A percentile compares a stretch with the other conserved stretches of the same genome.
These are phyloP conservation scores for Spizellomyces sp. DNA, from an alignment of 192 early-diverging fungal genomes.

Conservation along the genomic window DNA sequence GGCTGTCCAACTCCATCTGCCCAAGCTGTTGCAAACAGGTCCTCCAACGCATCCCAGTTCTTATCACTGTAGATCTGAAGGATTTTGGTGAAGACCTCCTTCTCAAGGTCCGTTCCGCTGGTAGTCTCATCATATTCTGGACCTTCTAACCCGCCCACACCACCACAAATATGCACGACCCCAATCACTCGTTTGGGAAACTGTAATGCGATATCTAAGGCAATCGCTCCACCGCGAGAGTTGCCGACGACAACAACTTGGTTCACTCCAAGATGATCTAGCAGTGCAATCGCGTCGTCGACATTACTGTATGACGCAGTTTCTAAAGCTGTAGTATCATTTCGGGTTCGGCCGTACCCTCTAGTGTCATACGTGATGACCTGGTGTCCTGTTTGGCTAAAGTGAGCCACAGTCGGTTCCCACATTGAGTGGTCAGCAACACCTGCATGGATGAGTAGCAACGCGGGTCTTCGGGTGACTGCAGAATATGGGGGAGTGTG, in stretches of 20 bases:
- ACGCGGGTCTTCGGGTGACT: too few relatives aligned
- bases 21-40: not conserved
- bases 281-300: not conserved
- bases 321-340: not conserved
- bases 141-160: not conserved
- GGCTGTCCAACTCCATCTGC: constrained; percentile 9
- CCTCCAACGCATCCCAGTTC: not conserved
- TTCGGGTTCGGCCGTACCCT: not conserved
- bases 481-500: too few relatives aligned
- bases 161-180: not conserved
- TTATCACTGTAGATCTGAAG: not conserved
- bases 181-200: not conserved
- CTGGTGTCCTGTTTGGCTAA: not conserved
- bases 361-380: not conserved
- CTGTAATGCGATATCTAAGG: not conserved
- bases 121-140: constrained; percentile 1
- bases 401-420: not conserved
- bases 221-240: constrained; percentile 3
- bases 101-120: not conserved
- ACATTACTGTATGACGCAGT: not conserved
- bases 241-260: not conserved
- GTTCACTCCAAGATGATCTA: not conserved
- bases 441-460: too few relatives aligned
- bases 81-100: not conserved
- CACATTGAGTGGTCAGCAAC: not conserved